phyloP scores from a whole-genome alignment of 2,329 filamentous ascomycete species.

The Gaeumannomyces sp. region DNA sequence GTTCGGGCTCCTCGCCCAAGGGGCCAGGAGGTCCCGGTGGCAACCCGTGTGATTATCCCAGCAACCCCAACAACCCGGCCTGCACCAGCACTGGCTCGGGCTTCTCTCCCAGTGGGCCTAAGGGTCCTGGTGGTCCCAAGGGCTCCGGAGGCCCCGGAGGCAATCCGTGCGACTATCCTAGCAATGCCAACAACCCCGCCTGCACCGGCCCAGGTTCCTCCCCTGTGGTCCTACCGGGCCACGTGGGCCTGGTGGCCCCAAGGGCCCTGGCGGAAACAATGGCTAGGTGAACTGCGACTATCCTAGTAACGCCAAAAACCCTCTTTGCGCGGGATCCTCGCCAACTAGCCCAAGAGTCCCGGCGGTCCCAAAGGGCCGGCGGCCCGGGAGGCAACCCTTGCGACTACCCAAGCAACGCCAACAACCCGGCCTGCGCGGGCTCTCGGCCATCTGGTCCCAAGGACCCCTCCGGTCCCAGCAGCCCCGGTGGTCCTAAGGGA shows the following conservation, averaged over 20 bases:
- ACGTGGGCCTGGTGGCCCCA: neutral
- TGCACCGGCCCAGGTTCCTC: neutral
- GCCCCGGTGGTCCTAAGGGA: neutral
- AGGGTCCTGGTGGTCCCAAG: neutral
- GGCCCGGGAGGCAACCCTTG: neutral
- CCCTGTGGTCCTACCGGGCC: too few relatives aligned
- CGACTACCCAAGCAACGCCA: conserved; percentile 9
- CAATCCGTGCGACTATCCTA: conserved; percentile 2
- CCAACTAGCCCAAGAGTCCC: neutral
- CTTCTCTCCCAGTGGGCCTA: neutral
- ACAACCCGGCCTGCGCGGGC: conserved; percentile 6
- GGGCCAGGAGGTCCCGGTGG: neutral
- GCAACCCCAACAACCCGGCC: too few relatives aligned
- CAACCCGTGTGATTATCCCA: too few relatives aligned
- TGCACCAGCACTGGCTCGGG: too few relatives aligned
- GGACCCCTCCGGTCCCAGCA: neutral
- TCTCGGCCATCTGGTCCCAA: too few relatives aligned
- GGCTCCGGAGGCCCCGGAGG: neutral
- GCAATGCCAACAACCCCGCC: conserved; percentile 3
- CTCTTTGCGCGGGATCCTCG: neutral
- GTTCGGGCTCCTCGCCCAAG: neutral
- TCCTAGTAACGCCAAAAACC: conserved; percentile 3
- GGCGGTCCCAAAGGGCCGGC: neutral
- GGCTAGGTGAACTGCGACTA: conserved; percentile 6
- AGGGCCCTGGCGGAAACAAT: neutral